phyloP scores from a whole-genome alignment of 2,329 filamentous ascomycete species.

The Neonectria coccinea region DNA sequence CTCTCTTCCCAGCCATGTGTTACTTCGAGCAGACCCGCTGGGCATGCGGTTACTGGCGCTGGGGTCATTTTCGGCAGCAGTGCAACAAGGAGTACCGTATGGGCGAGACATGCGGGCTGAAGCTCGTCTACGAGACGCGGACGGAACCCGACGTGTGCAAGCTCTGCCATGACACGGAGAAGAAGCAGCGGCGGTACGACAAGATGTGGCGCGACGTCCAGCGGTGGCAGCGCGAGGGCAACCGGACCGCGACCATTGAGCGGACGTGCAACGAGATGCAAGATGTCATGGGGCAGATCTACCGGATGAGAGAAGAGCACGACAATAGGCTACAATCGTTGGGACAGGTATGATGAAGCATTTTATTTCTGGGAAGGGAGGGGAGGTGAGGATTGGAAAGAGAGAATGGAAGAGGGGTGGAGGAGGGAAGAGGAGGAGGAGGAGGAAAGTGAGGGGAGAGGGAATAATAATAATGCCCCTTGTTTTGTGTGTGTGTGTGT shows the following conservation, averaged over 20 bases:
- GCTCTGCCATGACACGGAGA: constrained; percentile 89
- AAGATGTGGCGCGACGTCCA: constrained; percentile 81
- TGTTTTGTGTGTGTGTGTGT: constrained; percentile 15
- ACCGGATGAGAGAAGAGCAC: constrained; percentile 59
- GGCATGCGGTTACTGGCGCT: constrained; percentile 91
- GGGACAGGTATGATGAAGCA: constrained; percentile 32
- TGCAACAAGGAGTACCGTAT: constrained; percentile 96
- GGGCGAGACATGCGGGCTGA: constrained; percentile 95
- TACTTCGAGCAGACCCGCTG: constrained; percentile 94
- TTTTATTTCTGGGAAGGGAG: constrained; percentile 13
- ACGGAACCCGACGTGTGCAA: constrained; percentile 76
- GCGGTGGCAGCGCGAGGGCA: constrained; percentile 82
- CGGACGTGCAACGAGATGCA: constrained; percentile 76
- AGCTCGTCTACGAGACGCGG: constrained; percentile 82
- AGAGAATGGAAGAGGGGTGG: not conserved
- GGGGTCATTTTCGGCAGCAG: constrained; percentile 92
- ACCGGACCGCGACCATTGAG: constrained; percentile 78
- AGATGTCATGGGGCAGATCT: constrained; percentile 71
- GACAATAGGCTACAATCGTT: constrained; percentile 50
- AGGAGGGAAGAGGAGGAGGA: not conserved
- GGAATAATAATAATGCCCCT: not conserved
- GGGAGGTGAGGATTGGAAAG: not conserved
- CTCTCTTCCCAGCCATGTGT: constrained; percentile 73
- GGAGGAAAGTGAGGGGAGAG: constrained; percentile 6
- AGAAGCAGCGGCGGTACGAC: constrained; percentile 79